Base-by-base conservation (phyloP, 1,284 basidiomycete genomes). In the Taiwanofungus camphoratus region DNA sequence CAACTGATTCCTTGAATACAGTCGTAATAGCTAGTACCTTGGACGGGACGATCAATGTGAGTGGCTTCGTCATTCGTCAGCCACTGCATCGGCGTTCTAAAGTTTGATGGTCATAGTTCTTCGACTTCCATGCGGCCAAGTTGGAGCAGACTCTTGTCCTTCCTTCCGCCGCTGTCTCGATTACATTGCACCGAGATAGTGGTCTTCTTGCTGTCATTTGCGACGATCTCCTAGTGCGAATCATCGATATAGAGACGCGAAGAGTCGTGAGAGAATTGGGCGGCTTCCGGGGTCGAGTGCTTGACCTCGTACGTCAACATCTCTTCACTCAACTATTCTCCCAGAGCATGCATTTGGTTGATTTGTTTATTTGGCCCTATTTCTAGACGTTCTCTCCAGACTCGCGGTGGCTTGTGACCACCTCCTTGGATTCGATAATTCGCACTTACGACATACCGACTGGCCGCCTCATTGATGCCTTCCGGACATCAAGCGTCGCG, bases 381-480 rank as follows among this genome's bases (percentile, higher is more conserved):
- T 8, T n/a, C 8, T 52, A 93, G 91, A 76, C 87, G 0, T 96
- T 97, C 64, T 96, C 94, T 5, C 81, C 91, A 2, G 93, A 98
- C 62, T 94, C 91, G 2, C 74, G 94, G 48, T 98, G 95, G 95
- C 69, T 99, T 30, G 77, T 98, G 29, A 72, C 84, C 1, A 83
- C 90, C 2, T 92, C 93, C 9, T 70, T 95, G 41, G 96, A 99
- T 62, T 91, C 89, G 1, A 76, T 88, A 37, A 89, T 99, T 53
- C 82, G 96, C 35, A 99, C 96, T 0, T 99, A 92, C 60, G 96
- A 99, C 62, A 78, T 99, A 16, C 95, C 96, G 0, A 92, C 92
- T 8, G 92, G 93, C 3, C 75, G 82, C 21, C 71, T 99, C 27
- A 89, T 99, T 41, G 92, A 99, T 58, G 91, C 85, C 0, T 99